Evolutionary conservation across 257 asterid species (phyloP).

Genomic region (Nicotiana benthamiana): DNA sequence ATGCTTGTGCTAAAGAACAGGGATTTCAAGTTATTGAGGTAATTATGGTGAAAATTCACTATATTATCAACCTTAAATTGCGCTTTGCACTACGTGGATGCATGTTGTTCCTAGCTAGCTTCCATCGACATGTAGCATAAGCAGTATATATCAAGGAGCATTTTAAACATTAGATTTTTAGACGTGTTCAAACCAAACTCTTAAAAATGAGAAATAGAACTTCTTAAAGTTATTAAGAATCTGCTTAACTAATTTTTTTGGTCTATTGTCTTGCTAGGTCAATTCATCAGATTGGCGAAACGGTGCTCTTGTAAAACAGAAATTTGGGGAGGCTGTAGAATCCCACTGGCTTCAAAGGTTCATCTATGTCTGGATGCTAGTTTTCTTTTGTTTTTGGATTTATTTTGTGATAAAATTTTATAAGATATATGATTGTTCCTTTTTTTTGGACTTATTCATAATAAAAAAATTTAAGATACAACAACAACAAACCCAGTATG

Average conservation of each 20-base stretch:
- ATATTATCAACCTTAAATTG: background rate
- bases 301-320: slow-evolving; percentile 89
- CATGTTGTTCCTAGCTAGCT: background rate
- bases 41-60: slow-evolving; percentile 7
- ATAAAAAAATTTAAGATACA: background rate
- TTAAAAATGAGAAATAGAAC: background rate
- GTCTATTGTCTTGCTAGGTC: slow-evolving; percentile 39
- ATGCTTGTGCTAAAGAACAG: slow-evolving; percentile 93
- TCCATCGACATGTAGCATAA: background rate
- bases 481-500: too few species aligned
- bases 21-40: slow-evolving; percentile 98
- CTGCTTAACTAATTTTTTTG: background rate
- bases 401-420: background rate
- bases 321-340: slow-evolving; percentile 94
- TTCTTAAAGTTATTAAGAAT: background rate
- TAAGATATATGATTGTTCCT: background rate
- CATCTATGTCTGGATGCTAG: slow-evolving; percentile 23
- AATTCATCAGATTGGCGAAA: slow-evolving; percentile 98
- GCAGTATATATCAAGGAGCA: background rate
- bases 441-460: background rate
- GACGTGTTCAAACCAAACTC: background rate
- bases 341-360: slow-evolving; percentile 88
- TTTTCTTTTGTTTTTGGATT: slow-evolving; percentile 4
- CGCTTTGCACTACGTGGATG: background rate
- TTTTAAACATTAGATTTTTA: background rate